Evolutionary conservation across 2,329 filamentous ascomycete species (phyloP), one percentile per base, ranked within the genome.

Genomic region (Decorospora gaudefroyi): DNA sequence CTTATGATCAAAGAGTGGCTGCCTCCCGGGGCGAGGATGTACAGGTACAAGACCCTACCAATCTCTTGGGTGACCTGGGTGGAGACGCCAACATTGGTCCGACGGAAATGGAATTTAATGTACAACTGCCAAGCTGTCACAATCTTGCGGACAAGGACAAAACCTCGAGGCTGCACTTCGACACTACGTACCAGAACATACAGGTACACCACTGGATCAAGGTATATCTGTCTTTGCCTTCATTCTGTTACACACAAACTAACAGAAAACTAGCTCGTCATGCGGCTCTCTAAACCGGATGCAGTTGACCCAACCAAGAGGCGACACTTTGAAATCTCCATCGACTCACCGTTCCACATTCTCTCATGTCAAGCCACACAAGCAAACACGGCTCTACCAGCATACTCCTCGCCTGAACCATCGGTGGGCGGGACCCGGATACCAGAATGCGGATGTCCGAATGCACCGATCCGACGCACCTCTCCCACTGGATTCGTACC

Each of bases 151-250:
- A 87, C 15, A 87, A 85, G 32, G 85, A 91, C 62, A 78, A 79
- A 51, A 64, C 70, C 17, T 78, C 82, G 46, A 80, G 83, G 47
- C 73, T 96, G 46, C 87, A 96, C 67, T 92, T 92, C 39, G 90
- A 96, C 65, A 95, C 90, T 41, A 95, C 90, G 44, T 96, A 92
- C 78, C 87, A 90, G 64, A 95, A 95, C 52, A 92, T 95, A 38
- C 89, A 93, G 61, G 90, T 96, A 40, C 90, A 89, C 67, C 91
- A 96, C 68, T 96, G 90, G 90, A 95, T 96, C 70, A 96, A 96
- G 82, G 89, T 90, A 74, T 52, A 78, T 63, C 34, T 48, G 9
- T 9, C 22, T 31, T 35, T 12, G 25, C 22, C 18, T 33, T 19
- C 23, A 18, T 9, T 16, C 8, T 36, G n/a, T n/a, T n/a, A n/a